Base-by-base conservation (phyloP, 441 rosid genomes). In the Pelargonium cotyledonis region DNA sequence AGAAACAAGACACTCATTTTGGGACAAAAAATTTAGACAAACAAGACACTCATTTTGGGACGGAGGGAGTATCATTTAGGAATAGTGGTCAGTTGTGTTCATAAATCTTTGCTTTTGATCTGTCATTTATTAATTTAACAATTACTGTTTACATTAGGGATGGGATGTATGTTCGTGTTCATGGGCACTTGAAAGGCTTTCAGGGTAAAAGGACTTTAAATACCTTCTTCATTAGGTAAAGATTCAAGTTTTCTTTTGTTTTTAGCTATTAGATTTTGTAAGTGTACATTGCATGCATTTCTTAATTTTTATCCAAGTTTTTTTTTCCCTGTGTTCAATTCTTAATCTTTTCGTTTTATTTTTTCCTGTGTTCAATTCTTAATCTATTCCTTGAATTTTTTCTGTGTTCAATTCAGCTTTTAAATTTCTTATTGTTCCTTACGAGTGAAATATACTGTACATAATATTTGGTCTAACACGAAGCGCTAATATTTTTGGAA, bases 101-200 rank as follows among this genome's bases (percentile, higher is more conserved):
- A 46, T 2, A 64, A 29, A 47, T 51, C n/a, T 46, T 26, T 6
- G 44, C 53, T 65, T 55, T 65, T 1, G 38, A 14, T 63, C 67
- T 18, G 31, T 43, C 19, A 18, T 57, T 51, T 62, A 23, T 40
- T 70, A 18, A 70, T 65, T 58, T 61, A 10, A 19, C 18, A 29
- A 0, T 53, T 11, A 0, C 38, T 63, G 69, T 74, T 49, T 70
- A 2, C 44, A 21, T 14, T 75, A 92, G 99, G 87, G 71, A 82
- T 68, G 98, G 97, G 68, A 85, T 79, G 80, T 95, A 95, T 84
- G 97, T 89, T 73, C 88, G 95, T 71, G 87, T 92, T 65, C 86
- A 86, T 76, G 98, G 98, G 69, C 95, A 85, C 78, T 70, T 95
- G 61, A 90, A 89, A 82, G 83, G 83, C 71, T 78, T 95, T 69